Base-by-base conservation (phyloP, 106 monocot genomes). In the Acanthochlamys bracteata region DNA sequence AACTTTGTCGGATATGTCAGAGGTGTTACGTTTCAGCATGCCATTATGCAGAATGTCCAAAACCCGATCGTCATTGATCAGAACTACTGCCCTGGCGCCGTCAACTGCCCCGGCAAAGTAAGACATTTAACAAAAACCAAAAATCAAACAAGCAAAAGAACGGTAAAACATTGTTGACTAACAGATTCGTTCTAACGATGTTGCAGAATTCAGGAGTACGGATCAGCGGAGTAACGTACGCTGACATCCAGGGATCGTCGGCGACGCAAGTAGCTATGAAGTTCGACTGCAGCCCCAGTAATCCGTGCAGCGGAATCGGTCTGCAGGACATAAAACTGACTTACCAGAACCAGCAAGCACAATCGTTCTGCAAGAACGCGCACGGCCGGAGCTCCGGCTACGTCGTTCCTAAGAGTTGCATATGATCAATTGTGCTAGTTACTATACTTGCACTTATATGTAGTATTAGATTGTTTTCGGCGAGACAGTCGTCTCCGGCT, bases 301-400 rank as follows among this genome's bases (percentile, higher is more conserved):
- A 61, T 26, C 74, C 74, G 4, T 75, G 74, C 68, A 67, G 19
- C n/a, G 74, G 74, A 33, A 63, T 75, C 7, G 41, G 7, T 1
- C 25, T 75, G 74, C 53, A 63, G 40, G 54, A 75, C 24, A 56
- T 75, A 4, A 75, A 57, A 63, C 68, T 75, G 3, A 63, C 69
- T 4, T 75, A 75, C 39, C 41, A 43, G 63, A 49, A 64, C 26
- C n/a, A 56, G n/a, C 25, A 54, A 26, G 68, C 75, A 8, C 10
- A 45, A 14, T 62, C 75, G 0, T 75, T 11, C 26, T 75, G 75
- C 39, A 63, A 46, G 26, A 24, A 75, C 57, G 75, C 51, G 16
- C 14, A 25, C 3, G 75, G 75, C 0, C 45, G 9, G 4, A 61
- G 40, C 19, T 63, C 61, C 14, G 75, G 75, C 3, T 26, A 39